Conservation (phyloP, 2,329 filamentous ascomycete genomes). For the Apiospora malaysiana region DNA sequence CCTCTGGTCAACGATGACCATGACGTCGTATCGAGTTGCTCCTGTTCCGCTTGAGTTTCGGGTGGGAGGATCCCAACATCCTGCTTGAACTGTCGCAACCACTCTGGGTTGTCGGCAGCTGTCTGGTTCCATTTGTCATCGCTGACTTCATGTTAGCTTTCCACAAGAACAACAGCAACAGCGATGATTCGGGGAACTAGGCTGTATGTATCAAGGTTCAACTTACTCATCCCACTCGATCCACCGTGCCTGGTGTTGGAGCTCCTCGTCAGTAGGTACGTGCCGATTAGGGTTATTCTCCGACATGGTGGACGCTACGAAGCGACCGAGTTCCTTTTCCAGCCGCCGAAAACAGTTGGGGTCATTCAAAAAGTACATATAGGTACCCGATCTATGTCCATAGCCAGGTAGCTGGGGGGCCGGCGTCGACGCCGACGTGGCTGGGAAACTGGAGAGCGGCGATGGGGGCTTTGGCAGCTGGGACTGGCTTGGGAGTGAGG, state of each 20-base stretch:
- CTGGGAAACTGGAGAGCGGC: constrained; percentile 21
- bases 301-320: constrained; percentile 59
- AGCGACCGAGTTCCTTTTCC: constrained; percentile 59
- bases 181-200: not conserved
- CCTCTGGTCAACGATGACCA: constrained; percentile 59
- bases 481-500: constrained; percentile 26
- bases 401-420: constrained; percentile 20
- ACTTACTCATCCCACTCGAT: constrained; percentile 67
- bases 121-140: constrained; percentile 71
- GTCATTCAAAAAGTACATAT: constrained; percentile 60
- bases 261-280: constrained; percentile 64
- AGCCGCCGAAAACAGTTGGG: constrained; percentile 65
- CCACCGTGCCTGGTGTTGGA: constrained; percentile 69
- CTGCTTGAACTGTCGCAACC: constrained; percentile 67
- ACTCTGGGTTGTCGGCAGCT: constrained; percentile 67
- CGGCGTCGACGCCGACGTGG: not conserved
- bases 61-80: constrained; percentile 57
- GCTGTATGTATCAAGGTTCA: too few relatives aligned
- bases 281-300: constrained; percentile 65
- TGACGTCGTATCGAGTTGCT: constrained; percentile 33
- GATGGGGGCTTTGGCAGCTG: constrained; percentile 26
- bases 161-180: not conserved
- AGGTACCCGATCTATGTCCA: not conserved
- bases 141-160: constrained; percentile 41
- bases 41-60: constrained; percentile 42